Evolutionary conservation across 2,329 filamentous ascomycete genomes (phyloP).

Genomic region (Aspergillus luchuensis): DNA sequence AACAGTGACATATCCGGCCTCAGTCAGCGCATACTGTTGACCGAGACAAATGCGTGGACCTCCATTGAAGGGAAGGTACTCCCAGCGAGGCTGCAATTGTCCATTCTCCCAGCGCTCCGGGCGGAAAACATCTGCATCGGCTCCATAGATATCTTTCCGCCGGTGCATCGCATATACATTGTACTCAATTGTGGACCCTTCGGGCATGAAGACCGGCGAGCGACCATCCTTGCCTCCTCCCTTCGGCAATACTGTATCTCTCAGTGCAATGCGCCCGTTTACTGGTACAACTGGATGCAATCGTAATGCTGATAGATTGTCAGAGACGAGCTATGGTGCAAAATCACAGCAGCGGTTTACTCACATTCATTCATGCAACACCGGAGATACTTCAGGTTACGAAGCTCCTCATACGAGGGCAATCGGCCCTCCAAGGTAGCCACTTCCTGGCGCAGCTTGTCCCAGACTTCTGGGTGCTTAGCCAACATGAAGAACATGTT

Average conservation of each 20-base stretch:
- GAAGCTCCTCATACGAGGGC: slow-evolving; percentile 15
- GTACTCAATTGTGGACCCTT: background rate
- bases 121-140: slow-evolving; percentile 4
- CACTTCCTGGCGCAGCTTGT: slow-evolving; percentile 26
- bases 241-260: background rate
- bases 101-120: slow-evolving; percentile 22
- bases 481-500: slow-evolving; percentile 38
- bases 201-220: background rate
- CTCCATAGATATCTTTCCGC: background rate
- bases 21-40: slow-evolving; percentile 17
- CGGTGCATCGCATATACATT: slow-evolving; percentile 7
- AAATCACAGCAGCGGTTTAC: slow-evolving; percentile 15
- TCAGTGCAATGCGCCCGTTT: background rate
- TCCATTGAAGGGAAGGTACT: slow-evolving; percentile 36
- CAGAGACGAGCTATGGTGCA: background rate
- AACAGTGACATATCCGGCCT: slow-evolving; percentile 9
- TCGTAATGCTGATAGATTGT: background rate
- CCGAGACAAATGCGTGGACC: slow-evolving; percentile 33
- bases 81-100: slow-evolving; percentile 35
- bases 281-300: slow-evolving; percentile 5
- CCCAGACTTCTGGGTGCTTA: slow-evolving; percentile 29
- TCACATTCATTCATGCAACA: slow-evolving; percentile 16
- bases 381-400: slow-evolving; percentile 4
- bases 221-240: slow-evolving; percentile 6
- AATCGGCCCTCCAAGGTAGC: background rate